phyloP scores from a whole-genome alignment of 163 green algal genomes.

The Chloromonas sp. region DNA sequence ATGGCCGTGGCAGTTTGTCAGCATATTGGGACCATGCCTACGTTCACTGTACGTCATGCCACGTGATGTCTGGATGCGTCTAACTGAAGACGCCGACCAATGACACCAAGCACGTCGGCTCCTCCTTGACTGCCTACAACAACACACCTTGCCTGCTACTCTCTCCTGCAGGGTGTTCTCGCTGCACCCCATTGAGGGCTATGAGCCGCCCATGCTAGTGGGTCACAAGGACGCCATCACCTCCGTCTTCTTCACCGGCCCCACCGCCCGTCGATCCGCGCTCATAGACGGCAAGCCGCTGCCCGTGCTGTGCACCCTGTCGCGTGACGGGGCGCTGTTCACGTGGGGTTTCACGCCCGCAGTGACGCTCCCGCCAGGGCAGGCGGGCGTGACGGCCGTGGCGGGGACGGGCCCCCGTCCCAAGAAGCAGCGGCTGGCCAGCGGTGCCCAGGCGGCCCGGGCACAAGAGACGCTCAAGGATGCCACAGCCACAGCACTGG shows the following conservation, averaged over 20 bases:
- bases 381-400: not conserved
- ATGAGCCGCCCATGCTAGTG: constrained; percentile 66
- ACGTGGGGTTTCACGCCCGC: constrained; percentile 56
- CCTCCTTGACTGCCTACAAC: too few species aligned
- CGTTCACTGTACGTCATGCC: too few species aligned
- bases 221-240: constrained; percentile 75
- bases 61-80: too few species aligned
- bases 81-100: too few species aligned
- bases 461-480: too few species aligned
- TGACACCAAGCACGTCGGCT: too few species aligned
- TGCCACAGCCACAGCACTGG: too few species aligned
- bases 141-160: constrained; percentile 5
- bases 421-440: constrained; percentile 10
- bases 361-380: not conserved
- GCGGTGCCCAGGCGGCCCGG: not conserved
- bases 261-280: constrained; percentile 29
- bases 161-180: constrained; percentile 63
- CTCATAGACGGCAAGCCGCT: constrained; percentile 29
- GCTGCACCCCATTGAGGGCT: constrained; percentile 74
- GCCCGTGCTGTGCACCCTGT: constrained; percentile 67
- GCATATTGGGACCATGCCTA: too few species aligned
- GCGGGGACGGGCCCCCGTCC: constrained; percentile 1
- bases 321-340: constrained; percentile 83
- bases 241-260: constrained; percentile 64
- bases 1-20: too few species aligned